Base-by-base conservation (phyloP, 2,329 filamentous ascomycete genomes). In the Fusarium compactum region DNA sequence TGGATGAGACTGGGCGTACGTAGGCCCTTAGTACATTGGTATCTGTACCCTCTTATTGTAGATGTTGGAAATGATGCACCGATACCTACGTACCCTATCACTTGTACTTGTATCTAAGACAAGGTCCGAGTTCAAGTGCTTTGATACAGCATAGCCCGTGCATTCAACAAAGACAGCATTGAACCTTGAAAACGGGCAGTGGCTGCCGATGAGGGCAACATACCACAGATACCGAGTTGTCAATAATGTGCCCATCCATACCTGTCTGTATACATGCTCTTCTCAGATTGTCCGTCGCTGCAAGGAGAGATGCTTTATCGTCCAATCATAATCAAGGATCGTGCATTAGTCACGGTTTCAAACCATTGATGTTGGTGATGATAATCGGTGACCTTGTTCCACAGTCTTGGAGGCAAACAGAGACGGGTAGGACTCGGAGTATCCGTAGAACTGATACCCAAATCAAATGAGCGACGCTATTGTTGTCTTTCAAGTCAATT, bases 281-380 rank as follows among this genome's bases (percentile, higher is more conserved):
- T 38, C 34, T 38, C 34, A 38, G 34, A 38, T 38, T 38, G 34
- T 38, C 34, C 34, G 34, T 38, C 34, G 34, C 41, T 44, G n/a
- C 20, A 24, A 44, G 41, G 27, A 30, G 43, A 18, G 25, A 54
- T 20, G 32, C 38, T 62, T 62, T 62, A 62, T 46, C 46, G 16
- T 27, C 46, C 46, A 62, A 62, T 53, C 24, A 53, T 4, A 14
- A 22, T 2, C 11, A 43, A 46, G 45, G 30, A 12, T 29, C 34
- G 20, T 62, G 27, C 20, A 46, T 34, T 22, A 62, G 30, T 62
- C 29, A 53, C 45, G 46, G 60, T 65, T 58, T 65, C 51, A 65
- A 46, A 10, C 20, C n/a, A 25, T 30, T 24, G 59, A 41, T 52
- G 34, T 58, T 29, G 55, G 40, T 24, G 46, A 46, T 27, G 44